Evolutionary conservation across 148 eudicot genomes (phyloP).

Genomic region (Selenicereus undatus): DNA sequence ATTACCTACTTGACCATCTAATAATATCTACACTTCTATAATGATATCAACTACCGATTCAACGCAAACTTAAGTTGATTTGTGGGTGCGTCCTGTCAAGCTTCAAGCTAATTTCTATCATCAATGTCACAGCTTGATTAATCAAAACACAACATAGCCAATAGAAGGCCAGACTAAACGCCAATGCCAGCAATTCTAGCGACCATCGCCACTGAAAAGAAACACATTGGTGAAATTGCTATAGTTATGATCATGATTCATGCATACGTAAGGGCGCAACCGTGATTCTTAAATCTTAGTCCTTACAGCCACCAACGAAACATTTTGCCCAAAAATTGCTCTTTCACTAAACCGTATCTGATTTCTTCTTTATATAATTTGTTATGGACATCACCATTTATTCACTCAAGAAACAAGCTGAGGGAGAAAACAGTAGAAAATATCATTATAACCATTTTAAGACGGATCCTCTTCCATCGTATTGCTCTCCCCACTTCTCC

Average conservation of each 20-base stretch:
- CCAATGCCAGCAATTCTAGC: not conserved
- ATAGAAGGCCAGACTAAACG: not conserved
- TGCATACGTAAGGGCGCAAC: not conserved
- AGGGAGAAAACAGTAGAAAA: not conserved
- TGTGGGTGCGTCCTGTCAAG: not conserved
- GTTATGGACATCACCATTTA: not conserved
- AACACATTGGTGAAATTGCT: not conserved
- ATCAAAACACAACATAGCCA: not conserved
- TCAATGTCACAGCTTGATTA: not conserved
- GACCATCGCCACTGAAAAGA: not conserved
- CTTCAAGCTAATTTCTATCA: not conserved
- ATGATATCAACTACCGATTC: not conserved
- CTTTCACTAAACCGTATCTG: not conserved
- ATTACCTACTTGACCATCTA: not conserved
- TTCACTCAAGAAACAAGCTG: not conserved
- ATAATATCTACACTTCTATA: too few relatives aligned
- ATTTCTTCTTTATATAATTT: conserved; percentile 4
- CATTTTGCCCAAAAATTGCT: too few relatives aligned
- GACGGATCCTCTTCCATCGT: conserved; percentile 98
- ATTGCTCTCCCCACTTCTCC: conserved; percentile 99
- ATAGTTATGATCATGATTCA: not conserved
- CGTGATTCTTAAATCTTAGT: not conserved
- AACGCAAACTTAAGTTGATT: not conserved
- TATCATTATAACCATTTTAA: conserved; percentile 63
- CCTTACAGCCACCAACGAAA: not conserved